phyloP scores from a whole-genome alignment of 495 filamentous ascomycete genomes.

The Podospora pseudoanserina region DNA sequence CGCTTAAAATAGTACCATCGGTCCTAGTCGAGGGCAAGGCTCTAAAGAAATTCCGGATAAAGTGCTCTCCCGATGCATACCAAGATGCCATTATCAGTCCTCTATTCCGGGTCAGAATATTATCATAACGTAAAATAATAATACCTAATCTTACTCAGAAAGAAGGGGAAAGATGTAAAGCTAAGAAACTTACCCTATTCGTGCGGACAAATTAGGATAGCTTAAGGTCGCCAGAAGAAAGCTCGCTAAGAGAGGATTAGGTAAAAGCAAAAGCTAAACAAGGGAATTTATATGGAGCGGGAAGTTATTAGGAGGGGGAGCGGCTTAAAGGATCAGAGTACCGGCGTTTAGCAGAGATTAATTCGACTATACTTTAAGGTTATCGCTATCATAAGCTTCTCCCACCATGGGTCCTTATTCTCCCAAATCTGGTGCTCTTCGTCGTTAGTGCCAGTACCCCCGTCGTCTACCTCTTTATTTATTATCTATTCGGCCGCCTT shows the following conservation, averaged over 20 bases:
- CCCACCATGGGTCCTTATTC: background rate
- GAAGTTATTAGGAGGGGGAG: too few species aligned
- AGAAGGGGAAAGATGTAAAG: background rate
- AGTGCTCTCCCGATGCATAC: too few species aligned
- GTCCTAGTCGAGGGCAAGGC: background rate
- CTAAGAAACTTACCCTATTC: background rate
- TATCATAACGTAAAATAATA: background rate
- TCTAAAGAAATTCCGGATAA: background rate
- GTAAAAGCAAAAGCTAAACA: too few species aligned
- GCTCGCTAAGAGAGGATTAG: too few species aligned
- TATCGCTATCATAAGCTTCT: background rate
- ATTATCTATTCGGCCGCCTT: background rate
- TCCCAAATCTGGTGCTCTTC: background rate
- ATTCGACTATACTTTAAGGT: background rate
- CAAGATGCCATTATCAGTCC: too few species aligned
- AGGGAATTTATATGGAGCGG: too few species aligned
- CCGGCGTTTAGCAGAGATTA: background rate
- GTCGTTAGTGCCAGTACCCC: background rate
- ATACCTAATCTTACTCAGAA: background rate
- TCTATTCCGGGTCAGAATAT: background rate
- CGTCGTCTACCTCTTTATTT: background rate
- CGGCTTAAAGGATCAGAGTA: too few species aligned
- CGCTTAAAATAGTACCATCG: background rate
- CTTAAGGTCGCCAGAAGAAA: too few species aligned
- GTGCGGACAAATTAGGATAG: background rate